Evolutionary conservation across 371 early-diverging fungal genomes (phyloP), one percentile per base, ranked within the genome.

Genomic region (Zychaea mexicana): DNA sequence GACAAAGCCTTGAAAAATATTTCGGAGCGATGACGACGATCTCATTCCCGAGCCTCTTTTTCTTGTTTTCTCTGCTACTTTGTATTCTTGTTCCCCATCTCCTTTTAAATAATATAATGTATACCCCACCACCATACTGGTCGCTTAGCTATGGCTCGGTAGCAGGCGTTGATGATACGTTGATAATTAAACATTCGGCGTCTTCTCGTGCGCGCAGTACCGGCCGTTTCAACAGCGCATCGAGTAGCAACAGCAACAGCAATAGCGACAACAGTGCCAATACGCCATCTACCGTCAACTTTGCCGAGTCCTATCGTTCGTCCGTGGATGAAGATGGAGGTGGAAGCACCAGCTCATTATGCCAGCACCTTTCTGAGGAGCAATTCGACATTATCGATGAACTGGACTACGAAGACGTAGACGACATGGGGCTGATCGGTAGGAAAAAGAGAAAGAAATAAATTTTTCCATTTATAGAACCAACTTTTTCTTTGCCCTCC

Each of bases 391-490:
- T 67, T 17, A 67, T 67, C 22, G 59, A 67, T 22, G 53, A 39
- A 13, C 33, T 67, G 1, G 62, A 67, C 31, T 67, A 67, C 17
- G 67, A 67, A 2, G 67, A 67, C 46, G 62, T 62, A 8, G 67
- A 67, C 36, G 70, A 69, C 19, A 49, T 49, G 24, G 72, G 63
- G n/a, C 30, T 75, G 13, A 64, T 75, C 13, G 75, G 75, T 71
- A 68, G 45, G 36, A 31, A 1, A 52, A 24, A 33, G 22, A 12
- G 8, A 36, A 36, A 36, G 2, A 17, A 42, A 42, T 42, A 12
- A 12, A 22, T 45, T 45, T 45, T 45, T 10, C 45, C 45, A 10
- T 6, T 45, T 45, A 10, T 45, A 45, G 45, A 10, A 45, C 7
- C 45, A 5, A 45, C 28, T 9, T 3, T 56, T 36, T 2, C 2